Evolutionary conservation across 2,329 filamentous ascomycete genomes (phyloP).

Genomic region (Colletotrichum cordylinicola): DNA sequence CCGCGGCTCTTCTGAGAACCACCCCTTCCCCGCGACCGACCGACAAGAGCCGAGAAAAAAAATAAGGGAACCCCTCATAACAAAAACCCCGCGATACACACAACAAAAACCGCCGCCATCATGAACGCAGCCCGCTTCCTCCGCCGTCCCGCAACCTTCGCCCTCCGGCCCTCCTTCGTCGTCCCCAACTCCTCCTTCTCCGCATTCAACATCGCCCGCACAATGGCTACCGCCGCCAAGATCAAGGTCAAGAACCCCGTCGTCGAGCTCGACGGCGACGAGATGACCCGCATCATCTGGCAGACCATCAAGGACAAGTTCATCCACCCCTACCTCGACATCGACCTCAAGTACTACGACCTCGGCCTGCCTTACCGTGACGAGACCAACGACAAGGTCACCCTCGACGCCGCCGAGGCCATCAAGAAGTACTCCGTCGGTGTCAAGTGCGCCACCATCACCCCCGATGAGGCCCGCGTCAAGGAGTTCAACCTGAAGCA

Average conservation of each 20-base stretch:
- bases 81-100: neutral
- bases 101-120: neutral
- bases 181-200: slow-evolving; percentile 9
- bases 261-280: slow-evolving; percentile 92
- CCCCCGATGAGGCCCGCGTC: slow-evolving; percentile 93
- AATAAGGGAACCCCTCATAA: neutral
- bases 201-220: slow-evolving; percentile 35
- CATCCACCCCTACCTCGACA: slow-evolving; percentile 93
- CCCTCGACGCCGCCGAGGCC: slow-evolving; percentile 90
- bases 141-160: slow-evolving; percentile 10
- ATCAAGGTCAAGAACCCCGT: slow-evolving; percentile 99
- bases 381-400: slow-evolving; percentile 95
- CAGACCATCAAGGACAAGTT: slow-evolving; percentile 99
- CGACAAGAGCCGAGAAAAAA: slow-evolving; percentile 10
- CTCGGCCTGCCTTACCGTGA: slow-evolving; percentile 93
- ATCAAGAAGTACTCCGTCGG: slow-evolving; percentile 99
- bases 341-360: slow-evolving; percentile 99
- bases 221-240: slow-evolving; percentile 70
- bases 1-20: neutral
- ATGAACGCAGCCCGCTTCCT: slow-evolving; percentile 23
- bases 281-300: slow-evolving; percentile 99
- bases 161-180: slow-evolving; percentile 16
- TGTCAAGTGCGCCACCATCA: slow-evolving; percentile 99
- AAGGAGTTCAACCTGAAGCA: slow-evolving; percentile 99
- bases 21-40: neutral